Base-by-base conservation (phyloP, 257 asterid species). In the Solanum rostratum region DNA sequence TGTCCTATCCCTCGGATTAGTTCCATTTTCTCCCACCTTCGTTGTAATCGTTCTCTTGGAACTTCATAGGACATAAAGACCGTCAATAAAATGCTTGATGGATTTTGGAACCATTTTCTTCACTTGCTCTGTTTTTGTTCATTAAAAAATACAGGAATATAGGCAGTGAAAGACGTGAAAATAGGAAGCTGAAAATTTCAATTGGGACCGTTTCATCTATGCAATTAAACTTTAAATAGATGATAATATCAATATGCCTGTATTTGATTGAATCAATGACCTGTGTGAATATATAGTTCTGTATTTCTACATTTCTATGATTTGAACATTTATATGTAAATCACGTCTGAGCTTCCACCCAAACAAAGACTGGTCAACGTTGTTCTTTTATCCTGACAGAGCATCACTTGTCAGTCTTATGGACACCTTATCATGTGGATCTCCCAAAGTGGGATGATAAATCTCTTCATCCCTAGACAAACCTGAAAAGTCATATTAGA, bases 351-450 rank as follows among this genome's bases (percentile, higher is more conserved):
- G 73, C 73, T 41, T 68, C 78, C 78, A 39, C 57, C 66, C 49
- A 37, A 24, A 62, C 83, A 80, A 85, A 85, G 60, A 85, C 63
- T 84, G 83, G 74, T 60, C 22, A 65, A 60, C 50, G 29, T 66
- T 57, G 62, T 73, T 53, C 69, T 65, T 50, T 88, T 87, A 89
- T 86, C 81, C 80, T 84, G 94, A 93, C 63, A 87, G 90, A 80
- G 92, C 97, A 70, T 91, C 92, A 55, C 91, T 85, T 89, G 89
- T 55, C 85, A 92, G 86, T 45, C 84, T 91, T 93, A 18, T 70
- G 88, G 80, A 83, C 85, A 86, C 93, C 96, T 10, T 93, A 93
- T 52, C 92, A 91, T 45, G 92, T 94, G 70, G 92, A 96, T 5
- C 89, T 93, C 52, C 97, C 93, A 80, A 92, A 91, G 66, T 7